These are phyloP conservation scores for Lagenaria siceraria DNA, from an alignment of 306 rosid genomes.

Conservation along the genomic window DNA sequence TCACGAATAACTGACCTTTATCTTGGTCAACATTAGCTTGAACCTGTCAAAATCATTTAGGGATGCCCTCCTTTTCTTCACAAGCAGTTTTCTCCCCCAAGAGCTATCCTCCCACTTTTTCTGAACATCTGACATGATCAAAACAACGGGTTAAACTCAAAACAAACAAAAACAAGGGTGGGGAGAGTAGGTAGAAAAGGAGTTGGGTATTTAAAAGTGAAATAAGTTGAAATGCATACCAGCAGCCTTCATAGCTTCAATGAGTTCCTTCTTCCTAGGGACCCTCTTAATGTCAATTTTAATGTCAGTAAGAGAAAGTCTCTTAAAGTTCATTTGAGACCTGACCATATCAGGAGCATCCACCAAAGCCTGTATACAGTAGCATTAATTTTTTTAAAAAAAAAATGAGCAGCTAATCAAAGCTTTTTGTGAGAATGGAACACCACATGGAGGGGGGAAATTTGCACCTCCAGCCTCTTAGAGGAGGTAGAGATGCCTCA, in stretches of 20 bases:
- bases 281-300: slow-evolving; percentile 78
- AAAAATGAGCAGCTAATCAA: background rate
- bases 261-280: slow-evolving; percentile 76
- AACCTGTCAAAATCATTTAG: slow-evolving; percentile 84
- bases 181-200: background rate
- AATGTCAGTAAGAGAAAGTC: slow-evolving; percentile 78
- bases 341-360: slow-evolving; percentile 85
- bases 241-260: slow-evolving; percentile 86
- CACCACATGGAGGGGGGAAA: background rate
- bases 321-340: slow-evolving; percentile 68
- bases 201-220: background rate
- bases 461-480: background rate
- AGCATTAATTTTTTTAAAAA: background rate
- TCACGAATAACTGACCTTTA: slow-evolving; percentile 40
- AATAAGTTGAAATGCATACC: slow-evolving; percentile 21
- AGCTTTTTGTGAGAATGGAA: background rate
- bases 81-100: slow-evolving; percentile 87
- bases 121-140: slow-evolving; percentile 48
- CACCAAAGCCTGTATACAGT: slow-evolving; percentile 50
- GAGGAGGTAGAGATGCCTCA: background rate
- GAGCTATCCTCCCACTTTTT: slow-evolving; percentile 94
- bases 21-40: slow-evolving; percentile 87
- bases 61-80: slow-evolving; percentile 56
- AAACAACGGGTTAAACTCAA: background rate
- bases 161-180: background rate